phyloP scores from a whole-genome alignment of 2,329 filamentous ascomycete species.

The Claviceps paspali region DNA sequence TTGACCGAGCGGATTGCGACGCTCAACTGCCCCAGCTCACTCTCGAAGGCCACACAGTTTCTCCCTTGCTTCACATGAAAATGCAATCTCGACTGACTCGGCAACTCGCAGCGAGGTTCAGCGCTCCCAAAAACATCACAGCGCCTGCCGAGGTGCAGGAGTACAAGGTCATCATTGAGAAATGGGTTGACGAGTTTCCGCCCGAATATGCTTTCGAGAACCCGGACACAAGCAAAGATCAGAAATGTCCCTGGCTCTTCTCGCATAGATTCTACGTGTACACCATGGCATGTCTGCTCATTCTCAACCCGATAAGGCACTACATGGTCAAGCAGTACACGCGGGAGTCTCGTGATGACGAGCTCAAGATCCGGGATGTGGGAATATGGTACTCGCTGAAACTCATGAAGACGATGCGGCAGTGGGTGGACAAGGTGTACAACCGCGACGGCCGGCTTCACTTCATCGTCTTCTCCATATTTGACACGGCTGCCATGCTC shows the following conservation, averaged over 20 bases:
- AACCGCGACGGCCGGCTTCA: conserved; percentile 33
- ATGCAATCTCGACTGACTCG: conserved; percentile 20
- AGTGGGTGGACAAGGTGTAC: conserved; percentile 27
- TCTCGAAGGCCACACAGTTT: conserved; percentile 17
- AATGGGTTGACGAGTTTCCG: conserved; percentile 28
- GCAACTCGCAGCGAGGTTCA: conserved; percentile 17
- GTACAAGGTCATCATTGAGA: conserved; percentile 21
- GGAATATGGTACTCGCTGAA: conserved; percentile 29
- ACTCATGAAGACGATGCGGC: conserved; percentile 23
- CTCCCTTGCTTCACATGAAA: conserved; percentile 21
- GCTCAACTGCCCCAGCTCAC: conserved; percentile 17
- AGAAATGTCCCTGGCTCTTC: conserved; percentile 24
- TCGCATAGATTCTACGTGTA: conserved; percentile 31
- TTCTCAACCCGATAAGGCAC: conserved; percentile 28
- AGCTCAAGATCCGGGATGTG: conserved; percentile 22
- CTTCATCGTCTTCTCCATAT: conserved; percentile 32
- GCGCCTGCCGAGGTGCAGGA: conserved; percentile 15
- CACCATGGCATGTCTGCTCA: conserved; percentile 27
- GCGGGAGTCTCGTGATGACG: conserved; percentile 12
- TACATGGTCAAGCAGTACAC: conserved; percentile 26
- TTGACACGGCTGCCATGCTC: conserved; percentile 33
- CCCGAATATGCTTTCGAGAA: conserved; percentile 21
- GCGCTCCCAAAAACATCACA: conserved; percentile 14
- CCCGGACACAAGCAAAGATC: conserved; percentile 27
- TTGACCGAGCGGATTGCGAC: conserved; percentile 19